phyloP scores from a whole-genome alignment of 169 alveolate species.

The Perkinsus chesapeaki region DNA sequence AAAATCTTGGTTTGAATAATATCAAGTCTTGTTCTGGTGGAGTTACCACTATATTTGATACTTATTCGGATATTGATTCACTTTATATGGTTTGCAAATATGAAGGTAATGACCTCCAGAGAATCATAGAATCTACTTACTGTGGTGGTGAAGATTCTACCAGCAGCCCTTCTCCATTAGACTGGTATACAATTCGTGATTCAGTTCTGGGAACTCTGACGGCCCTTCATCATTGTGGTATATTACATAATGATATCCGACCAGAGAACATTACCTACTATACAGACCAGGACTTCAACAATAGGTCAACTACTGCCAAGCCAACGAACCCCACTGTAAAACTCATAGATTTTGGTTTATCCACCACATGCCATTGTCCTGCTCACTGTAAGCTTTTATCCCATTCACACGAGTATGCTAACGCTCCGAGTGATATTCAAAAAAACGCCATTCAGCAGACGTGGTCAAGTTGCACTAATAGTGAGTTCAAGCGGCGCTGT shows the following conservation, averaged over 20 bases:
- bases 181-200: too few relatives aligned
- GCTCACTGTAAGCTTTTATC: neutral
- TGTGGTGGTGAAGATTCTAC: neutral
- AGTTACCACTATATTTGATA: neutral
- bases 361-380: neutral
- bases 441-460: neutral
- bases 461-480: neutral
- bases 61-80: neutral
- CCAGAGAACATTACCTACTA: neutral
- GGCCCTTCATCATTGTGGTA: neutral
- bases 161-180: too few relatives aligned
- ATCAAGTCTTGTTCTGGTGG: neutral
- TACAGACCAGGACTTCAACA: neutral
- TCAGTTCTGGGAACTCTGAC: neutral
- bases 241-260: neutral
- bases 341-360: neutral
- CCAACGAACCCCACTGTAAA: neutral
- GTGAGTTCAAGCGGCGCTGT: neutral
- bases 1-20: neutral
- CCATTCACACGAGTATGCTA: neutral
- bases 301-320: too few relatives aligned
- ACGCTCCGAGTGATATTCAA: neutral
- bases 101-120: neutral
- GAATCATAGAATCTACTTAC: neutral
- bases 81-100: neutral